phyloP scores from a whole-genome alignment of 805 yeast genomes.

The Hanseniaspora valbyensis region DNA sequence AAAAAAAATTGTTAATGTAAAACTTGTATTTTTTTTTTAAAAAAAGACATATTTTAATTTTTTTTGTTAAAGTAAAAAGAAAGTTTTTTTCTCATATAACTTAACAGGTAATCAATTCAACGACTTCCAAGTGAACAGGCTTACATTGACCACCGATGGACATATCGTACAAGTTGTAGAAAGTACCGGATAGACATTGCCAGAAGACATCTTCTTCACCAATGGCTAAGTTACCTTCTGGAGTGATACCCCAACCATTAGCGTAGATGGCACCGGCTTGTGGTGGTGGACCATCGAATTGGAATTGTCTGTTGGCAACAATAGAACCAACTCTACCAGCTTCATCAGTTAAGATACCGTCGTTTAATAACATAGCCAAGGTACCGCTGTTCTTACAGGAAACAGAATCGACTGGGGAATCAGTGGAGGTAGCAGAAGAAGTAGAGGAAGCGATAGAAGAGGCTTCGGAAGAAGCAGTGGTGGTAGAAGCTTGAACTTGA shows the following conservation, averaged over 20 bases:
- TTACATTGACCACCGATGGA: slow-evolving; percentile 44
- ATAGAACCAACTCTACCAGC: slow-evolving; percentile 55
- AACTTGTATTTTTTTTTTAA: background rate
- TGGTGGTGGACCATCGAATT: slow-evolving; percentile 65
- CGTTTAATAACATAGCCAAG: slow-evolving; percentile 40
- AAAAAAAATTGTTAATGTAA: no score
- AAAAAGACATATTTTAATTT: background rate
- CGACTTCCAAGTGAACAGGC: slow-evolving; percentile 42
- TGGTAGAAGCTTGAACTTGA: slow-evolving; percentile 27
- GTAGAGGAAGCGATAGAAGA: slow-evolving; percentile 20
- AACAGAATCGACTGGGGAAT: slow-evolving; percentile 19
- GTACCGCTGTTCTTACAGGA: slow-evolving; percentile 36
- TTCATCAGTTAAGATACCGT: slow-evolving; percentile 40
- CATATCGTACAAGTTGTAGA: slow-evolving; percentile 57
- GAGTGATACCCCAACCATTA: slow-evolving; percentile 46
- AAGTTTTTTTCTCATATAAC: background rate
- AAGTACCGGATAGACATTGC: slow-evolving; percentile 56
- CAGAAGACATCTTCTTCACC: slow-evolving; percentile 47
- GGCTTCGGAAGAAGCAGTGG: slow-evolving; percentile 24
- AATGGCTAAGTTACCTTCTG: slow-evolving; percentile 45
- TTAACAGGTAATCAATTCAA: slow-evolving; percentile 35
- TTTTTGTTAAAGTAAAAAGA: background rate
- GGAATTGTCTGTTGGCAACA: slow-evolving; percentile 64
- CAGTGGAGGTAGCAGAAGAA: slow-evolving; percentile 20
- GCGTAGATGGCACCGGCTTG: slow-evolving; percentile 56